Evolutionary conservation across 23 red algal genomes (phyloP).

Genomic region (Chondrus crispus): DNA sequence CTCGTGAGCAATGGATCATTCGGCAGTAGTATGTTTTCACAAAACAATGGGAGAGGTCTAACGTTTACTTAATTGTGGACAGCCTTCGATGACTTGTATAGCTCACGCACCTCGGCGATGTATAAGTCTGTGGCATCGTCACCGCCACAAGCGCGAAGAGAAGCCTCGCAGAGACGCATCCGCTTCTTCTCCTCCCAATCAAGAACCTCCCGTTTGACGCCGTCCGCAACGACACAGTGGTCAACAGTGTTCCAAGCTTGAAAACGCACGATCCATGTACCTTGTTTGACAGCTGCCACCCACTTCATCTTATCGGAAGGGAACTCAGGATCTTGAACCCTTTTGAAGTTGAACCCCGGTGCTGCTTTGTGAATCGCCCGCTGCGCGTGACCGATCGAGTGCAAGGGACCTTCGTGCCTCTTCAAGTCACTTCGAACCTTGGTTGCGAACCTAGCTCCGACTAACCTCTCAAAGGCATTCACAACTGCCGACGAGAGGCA

Average conservation of each 20-base stretch:
- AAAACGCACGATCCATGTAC: not conserved
- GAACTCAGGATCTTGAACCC: not conserved
- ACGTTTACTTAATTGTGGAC: too few relatives aligned
- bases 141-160: not conserved
- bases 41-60: too few relatives aligned
- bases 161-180: not conserved
- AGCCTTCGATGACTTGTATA: not conserved
- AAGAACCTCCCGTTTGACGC: not conserved
- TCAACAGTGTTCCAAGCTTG: not conserved
- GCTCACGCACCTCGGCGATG: not conserved
- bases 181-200: constrained; percentile 1
- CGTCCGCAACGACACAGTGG: constrained; percentile 3
- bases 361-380: not conserved
- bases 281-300: not conserved
- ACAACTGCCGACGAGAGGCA: not conserved
- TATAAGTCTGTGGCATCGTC: not conserved
- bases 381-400: constrained; percentile 1
- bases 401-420: not conserved
- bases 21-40: too few relatives aligned
- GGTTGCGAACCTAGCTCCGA: too few relatives aligned
- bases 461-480: constrained; percentile 18
- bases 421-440: not conserved
- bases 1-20: too few relatives aligned
- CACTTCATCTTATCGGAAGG: not conserved
- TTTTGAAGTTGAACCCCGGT: not conserved